Conservation (phyloP, 208 protist species). For the Phytomonas sp. region DNA sequence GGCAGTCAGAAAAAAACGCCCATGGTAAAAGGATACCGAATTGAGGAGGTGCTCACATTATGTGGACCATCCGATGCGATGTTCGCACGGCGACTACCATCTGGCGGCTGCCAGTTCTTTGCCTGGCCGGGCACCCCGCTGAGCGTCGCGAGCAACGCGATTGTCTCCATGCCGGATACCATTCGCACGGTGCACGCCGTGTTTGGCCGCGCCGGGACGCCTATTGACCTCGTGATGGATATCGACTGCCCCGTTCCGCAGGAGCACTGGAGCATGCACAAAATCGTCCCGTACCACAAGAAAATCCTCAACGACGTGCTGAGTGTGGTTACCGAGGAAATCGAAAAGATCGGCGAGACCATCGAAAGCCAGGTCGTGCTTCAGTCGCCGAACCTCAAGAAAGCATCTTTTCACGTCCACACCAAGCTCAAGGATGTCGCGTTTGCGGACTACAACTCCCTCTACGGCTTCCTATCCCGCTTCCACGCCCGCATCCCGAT, state of each 20-base stretch:
- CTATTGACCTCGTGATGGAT: constrained; percentile 79
- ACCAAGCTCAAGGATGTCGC: constrained; percentile 78
- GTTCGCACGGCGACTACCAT: constrained; percentile 70
- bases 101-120: constrained; percentile 85
- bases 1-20: constrained; percentile 36
- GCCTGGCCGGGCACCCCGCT: constrained; percentile 78
- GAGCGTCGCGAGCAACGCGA: constrained; percentile 51
- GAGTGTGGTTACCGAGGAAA: constrained; percentile 43
- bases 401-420: constrained; percentile 84
- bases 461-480: constrained; percentile 62
- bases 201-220: constrained; percentile 60
- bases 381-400: constrained; percentile 86
- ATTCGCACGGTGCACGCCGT: constrained; percentile 83
- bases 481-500: constrained; percentile 66
- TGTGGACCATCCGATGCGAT: constrained; percentile 57
- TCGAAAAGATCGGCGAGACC: constrained; percentile 65
- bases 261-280: constrained; percentile 76
- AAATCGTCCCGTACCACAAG: constrained; percentile 60
- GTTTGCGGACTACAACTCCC: constrained; percentile 76
- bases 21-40: constrained; percentile 76
- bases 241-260: constrained; percentile 81
- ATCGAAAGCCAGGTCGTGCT: constrained; percentile 77
- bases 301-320: constrained; percentile 66
- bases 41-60: constrained; percentile 59
- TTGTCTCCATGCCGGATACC: constrained; percentile 76